Conservation (phyloP, 495 filamentous ascomycete species). For the Penicillium bialowiezense region DNA sequence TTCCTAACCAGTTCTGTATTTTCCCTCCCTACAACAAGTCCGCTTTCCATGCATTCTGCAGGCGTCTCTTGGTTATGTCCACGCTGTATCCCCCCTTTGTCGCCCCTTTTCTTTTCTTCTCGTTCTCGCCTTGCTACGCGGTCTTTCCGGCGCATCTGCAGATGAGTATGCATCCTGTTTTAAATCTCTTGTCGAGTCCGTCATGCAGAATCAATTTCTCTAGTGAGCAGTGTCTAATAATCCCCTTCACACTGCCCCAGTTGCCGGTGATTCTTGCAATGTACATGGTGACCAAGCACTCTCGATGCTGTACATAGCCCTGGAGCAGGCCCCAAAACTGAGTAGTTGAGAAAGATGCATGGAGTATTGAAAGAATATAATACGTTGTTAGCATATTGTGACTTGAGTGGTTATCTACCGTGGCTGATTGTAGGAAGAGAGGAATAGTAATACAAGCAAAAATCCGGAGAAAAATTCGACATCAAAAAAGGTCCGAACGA, state of each 20-base stretch:
- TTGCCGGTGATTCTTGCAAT: slow-evolving; percentile 25
- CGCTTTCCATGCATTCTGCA: slow-evolving; percentile 45
- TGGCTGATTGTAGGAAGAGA: too few relatives aligned
- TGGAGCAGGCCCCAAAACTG: slow-evolving; percentile 14
- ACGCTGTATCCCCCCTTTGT: slow-evolving; percentile 23
- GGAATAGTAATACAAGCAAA: too few relatives aligned
- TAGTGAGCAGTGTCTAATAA: slow-evolving; percentile 22
- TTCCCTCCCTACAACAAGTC: slow-evolving; percentile 28
- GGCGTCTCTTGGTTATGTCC: slow-evolving; percentile 45
- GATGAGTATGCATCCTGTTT: slow-evolving; percentile 18
- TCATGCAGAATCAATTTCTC: slow-evolving; percentile 10
- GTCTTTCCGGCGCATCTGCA: slow-evolving; percentile 3
- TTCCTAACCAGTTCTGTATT: slow-evolving; percentile 20
- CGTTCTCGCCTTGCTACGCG: slow-evolving; percentile 17
- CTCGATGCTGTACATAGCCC: slow-evolving; percentile 38
- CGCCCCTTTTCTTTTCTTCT: slow-evolving; percentile 23
- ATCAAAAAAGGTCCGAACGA: too few relatives aligned
- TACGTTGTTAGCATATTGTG: not conserved
- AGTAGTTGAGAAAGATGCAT: slow-evolving; percentile 5
- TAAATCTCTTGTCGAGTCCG: slow-evolving; percentile 20
- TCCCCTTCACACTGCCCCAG: not conserved
- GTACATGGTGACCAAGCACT: slow-evolving; percentile 31
- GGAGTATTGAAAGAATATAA: slow-evolving; percentile 4
- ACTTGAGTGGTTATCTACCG: not conserved
- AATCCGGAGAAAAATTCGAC: too few relatives aligned